These are phyloP conservation scores for Eucalyptus guilfoylei DNA, from an alignment of 345 rosid species.

Conservation along the genomic window DNA sequence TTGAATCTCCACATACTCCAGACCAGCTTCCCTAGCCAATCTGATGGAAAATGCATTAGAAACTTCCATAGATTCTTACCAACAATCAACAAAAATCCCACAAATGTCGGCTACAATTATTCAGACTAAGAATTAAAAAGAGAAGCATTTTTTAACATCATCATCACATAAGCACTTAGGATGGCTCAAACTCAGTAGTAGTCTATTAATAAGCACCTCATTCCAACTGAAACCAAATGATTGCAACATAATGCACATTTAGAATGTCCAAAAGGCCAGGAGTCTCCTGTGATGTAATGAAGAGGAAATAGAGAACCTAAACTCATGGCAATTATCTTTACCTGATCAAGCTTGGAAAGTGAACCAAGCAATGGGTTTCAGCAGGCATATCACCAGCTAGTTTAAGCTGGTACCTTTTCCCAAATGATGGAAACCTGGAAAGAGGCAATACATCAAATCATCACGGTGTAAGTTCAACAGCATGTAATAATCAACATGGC, in stretches of 20 bases:
- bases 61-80: background rate
- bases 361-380: slow-evolving; percentile 93
- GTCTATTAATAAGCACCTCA: background rate
- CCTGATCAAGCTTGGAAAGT: slow-evolving; percentile 97
- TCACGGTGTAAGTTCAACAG: background rate
- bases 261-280: background rate
- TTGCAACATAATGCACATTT: background rate
- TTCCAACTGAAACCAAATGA: background rate
- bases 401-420: slow-evolving; percentile 88
- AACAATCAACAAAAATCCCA: background rate
- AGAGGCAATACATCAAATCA: background rate
- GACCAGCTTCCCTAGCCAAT: slow-evolving; percentile 95
- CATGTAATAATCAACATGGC: background rate
- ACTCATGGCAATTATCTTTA: background rate
- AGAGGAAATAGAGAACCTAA: background rate
- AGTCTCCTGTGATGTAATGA: background rate
- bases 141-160: background rate
- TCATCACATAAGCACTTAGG: background rate
- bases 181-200: background rate
- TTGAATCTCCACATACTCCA: slow-evolving; percentile 94
- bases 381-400: slow-evolving; percentile 67
- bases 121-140: background rate
- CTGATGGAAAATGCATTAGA: slow-evolving; percentile 10
- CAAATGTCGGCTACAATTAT: background rate
- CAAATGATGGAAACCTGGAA: slow-evolving; percentile 85